Evolutionary conservation across 2,329 filamentous ascomycete genomes (phyloP).

Genomic region (Phialocephala sp.): DNA sequence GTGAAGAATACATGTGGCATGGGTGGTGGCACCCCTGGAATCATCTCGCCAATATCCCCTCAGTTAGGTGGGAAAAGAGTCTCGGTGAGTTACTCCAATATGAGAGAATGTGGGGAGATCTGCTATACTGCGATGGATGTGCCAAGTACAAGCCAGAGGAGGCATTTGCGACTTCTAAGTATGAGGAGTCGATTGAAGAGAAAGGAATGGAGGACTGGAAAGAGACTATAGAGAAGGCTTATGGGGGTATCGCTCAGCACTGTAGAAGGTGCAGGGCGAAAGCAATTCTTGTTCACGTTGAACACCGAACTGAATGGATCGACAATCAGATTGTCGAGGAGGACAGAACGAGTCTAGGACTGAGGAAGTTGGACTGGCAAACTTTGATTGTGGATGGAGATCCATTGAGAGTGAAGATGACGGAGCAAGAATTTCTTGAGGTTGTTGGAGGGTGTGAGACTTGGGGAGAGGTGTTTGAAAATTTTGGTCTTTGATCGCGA

Average conservation of each 20-base stretch:
- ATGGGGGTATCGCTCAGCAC: background rate
- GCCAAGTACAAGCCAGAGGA: constrained; percentile 17
- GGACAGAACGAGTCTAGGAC: background rate
- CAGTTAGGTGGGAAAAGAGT: constrained; percentile 13
- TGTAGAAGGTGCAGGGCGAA: constrained; percentile 15
- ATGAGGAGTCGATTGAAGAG: background rate
- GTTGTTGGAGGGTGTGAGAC: constrained; percentile 2
- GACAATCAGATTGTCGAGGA: constrained; percentile 3
- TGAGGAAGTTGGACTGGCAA: constrained; percentile 5
- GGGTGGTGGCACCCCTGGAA: background rate
- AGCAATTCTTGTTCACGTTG: background rate
- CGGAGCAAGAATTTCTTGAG: background rate
- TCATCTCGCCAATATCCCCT: background rate
- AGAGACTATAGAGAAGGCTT: background rate
- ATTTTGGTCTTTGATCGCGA: background rate
- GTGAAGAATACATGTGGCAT: constrained; percentile 12
- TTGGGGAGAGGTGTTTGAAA: constrained; percentile 1
- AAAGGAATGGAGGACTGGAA: background rate
- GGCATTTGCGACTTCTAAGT: constrained; percentile 1
- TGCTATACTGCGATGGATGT: constrained; percentile 13
- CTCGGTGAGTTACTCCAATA: constrained; percentile 16
- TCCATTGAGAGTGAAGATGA: constrained; percentile 5
- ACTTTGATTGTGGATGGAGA: background rate
- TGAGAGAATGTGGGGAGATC: constrained; percentile 18
- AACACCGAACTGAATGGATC: constrained; percentile 8